Conservation (phyloP, 306 rosid genomes). For the Pachyrhizus erosus region DNA sequence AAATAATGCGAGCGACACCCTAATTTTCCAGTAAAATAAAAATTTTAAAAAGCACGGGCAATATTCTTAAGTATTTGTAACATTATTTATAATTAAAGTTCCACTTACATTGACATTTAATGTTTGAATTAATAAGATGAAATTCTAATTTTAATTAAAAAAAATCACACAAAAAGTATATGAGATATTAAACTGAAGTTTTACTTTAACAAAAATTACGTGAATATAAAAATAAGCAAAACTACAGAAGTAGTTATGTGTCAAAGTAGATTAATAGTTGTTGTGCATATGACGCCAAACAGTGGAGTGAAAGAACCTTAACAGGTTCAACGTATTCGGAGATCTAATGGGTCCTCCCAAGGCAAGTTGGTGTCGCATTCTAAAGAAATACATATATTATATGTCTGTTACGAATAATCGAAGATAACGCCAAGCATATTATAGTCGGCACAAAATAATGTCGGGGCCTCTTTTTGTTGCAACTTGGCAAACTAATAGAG, state of each 20-base stretch:
- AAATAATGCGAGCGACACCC: not conserved
- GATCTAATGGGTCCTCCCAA: constrained; percentile 42
- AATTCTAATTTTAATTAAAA: too few relatives aligned
- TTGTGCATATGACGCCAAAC: constrained; percentile 19
- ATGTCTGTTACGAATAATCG: not conserved
- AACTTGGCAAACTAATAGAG: not conserved
- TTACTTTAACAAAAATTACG: too few relatives aligned
- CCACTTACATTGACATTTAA: too few relatives aligned
- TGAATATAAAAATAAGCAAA: not conserved
- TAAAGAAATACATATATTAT: not conserved
- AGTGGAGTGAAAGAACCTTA: not conserved
- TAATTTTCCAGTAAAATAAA: not conserved
- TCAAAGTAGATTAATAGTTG: constrained; percentile 14
- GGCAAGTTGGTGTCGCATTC: constrained; percentile 12
- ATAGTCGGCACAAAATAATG: constrained; percentile 35
- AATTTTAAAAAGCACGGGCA: too few relatives aligned
- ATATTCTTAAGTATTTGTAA: too few relatives aligned
- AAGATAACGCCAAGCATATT: constrained; percentile 34
- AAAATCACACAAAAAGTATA: too few relatives aligned
- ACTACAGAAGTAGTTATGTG: not conserved
- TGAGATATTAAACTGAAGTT: too few relatives aligned
- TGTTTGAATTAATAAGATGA: too few relatives aligned
- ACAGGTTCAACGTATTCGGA: constrained; percentile 47
- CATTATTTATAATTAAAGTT: too few relatives aligned
- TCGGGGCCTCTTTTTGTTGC: constrained; percentile 21